phyloP scores from a whole-genome alignment of 2,329 filamentous ascomycete species.

The Xylariaceae sp. region DNA sequence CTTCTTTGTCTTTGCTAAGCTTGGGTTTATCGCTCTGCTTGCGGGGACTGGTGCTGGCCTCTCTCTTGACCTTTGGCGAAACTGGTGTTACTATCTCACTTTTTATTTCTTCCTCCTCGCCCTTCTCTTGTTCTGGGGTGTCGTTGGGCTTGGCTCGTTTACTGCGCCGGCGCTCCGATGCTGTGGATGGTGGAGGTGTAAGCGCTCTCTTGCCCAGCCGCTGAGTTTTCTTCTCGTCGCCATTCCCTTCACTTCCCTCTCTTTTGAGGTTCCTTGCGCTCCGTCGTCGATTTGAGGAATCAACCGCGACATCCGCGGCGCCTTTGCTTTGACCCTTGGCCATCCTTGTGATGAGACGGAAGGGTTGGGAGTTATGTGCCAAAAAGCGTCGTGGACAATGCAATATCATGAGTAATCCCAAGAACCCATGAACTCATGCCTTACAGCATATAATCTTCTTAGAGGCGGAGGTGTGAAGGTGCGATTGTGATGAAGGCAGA shows the following conservation, averaged over 20 bases:
- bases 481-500: not conserved
- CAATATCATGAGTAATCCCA: not conserved
- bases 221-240: not conserved
- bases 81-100: not conserved
- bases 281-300: constrained; percentile 13
- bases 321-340: constrained; percentile 4
- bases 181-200: not conserved
- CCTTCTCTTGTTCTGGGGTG: not conserved
- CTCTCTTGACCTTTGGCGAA: constrained; percentile 4
- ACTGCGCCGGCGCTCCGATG: constrained; percentile 7
- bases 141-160: constrained; percentile 7
- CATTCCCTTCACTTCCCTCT: not conserved
- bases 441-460: too few relatives aligned
- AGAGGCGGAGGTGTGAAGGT: too few relatives aligned
- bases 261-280: constrained; percentile 15
- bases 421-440: not conserved
- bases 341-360: not conserved
- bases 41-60: constrained; percentile 4
- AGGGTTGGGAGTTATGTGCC: not conserved
- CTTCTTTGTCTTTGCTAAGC: constrained; percentile 15
- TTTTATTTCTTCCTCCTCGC: not conserved
- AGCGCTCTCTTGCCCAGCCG: constrained; percentile 8
- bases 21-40: constrained; percentile 1
- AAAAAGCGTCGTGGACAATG: too few relatives aligned
- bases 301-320: not conserved